These are phyloP conservation scores for Boletus reticulatus DNA, from an alignment of 768 basidiomycete species.

Conservation along the genomic window DNA sequence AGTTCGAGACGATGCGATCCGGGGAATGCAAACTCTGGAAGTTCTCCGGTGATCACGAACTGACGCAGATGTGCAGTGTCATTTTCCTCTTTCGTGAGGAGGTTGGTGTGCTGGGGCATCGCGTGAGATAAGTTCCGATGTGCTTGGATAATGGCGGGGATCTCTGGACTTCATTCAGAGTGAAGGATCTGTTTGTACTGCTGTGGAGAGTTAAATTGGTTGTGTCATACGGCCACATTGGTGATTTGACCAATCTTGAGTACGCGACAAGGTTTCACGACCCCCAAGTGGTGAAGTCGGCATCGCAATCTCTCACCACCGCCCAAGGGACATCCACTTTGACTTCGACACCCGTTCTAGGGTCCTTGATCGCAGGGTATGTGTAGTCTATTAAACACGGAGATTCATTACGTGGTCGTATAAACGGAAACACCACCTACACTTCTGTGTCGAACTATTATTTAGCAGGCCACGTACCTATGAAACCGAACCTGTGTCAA, in stretches of 20 bases:
- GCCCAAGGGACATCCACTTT: conserved; percentile 14
- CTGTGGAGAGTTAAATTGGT: background rate
- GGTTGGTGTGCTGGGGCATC: background rate
- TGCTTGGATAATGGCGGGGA: background rate
- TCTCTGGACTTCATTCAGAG: background rate
- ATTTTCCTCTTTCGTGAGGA: conserved; percentile 1
- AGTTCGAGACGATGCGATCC: conserved; percentile 23
- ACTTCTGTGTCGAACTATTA: background rate
- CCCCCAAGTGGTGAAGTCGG: no score
- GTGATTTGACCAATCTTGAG: no score
- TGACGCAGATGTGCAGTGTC: background rate
- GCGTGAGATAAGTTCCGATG: background rate
- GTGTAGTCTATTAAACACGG: conserved; percentile 14
- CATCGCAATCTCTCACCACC: no score
- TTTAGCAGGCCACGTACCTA: background rate
- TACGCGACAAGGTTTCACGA: no score
- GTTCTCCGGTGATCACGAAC: background rate
- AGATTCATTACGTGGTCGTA: background rate
- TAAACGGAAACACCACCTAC: background rate
- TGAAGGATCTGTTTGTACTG: conserved; percentile 3
- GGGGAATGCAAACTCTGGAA: conserved; percentile 19
- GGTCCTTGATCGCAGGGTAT: conserved; percentile 16
- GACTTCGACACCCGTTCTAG: background rate
- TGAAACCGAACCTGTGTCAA: conserved; percentile 52
- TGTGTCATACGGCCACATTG: conserved; percentile 10